These are phyloP conservation scores for Pyronema omphalodes DNA, from an alignment of 495 filamentous ascomycete genomes.

Conservation along the genomic window DNA sequence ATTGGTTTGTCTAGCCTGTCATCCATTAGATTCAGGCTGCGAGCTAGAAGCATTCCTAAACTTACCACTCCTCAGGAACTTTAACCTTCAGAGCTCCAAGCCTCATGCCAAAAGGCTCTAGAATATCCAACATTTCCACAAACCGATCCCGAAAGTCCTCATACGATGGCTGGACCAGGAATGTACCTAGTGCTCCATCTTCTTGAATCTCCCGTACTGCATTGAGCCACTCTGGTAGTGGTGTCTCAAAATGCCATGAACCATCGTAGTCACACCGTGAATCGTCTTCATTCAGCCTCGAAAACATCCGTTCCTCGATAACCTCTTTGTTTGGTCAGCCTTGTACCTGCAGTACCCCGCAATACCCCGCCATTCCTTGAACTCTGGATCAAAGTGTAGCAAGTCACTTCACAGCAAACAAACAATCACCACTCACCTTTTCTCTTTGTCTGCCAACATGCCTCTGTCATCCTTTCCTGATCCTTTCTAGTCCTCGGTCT, in stretches of 20 bases:
- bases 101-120: conserved; percentile 17
- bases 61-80: conserved; percentile 15
- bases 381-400: neutral
- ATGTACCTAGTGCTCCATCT: conserved; percentile 13
- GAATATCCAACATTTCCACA: conserved; percentile 10
- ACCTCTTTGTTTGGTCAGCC: neutral
- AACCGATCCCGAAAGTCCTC: conserved; percentile 15
- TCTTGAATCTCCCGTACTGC: conserved; percentile 13
- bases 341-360: too few relatives aligned
- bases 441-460: neutral
- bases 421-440: neutral
- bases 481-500: neutral
- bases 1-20: neutral
- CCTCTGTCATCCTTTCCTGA: neutral
- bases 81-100: conserved; percentile 14
- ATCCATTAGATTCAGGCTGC: neutral
- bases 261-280: neutral
- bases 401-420: neutral
- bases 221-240: conserved; percentile 17
- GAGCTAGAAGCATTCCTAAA: neutral
- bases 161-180: conserved; percentile 10
- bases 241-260: neutral
- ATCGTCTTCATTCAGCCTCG: neutral
- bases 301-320: neutral
- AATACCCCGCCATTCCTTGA: too few relatives aligned